Evolutionary conservation across 2,329 filamentous ascomycete genomes (phyloP).

Genomic region (Cercospora citrullina): DNA sequence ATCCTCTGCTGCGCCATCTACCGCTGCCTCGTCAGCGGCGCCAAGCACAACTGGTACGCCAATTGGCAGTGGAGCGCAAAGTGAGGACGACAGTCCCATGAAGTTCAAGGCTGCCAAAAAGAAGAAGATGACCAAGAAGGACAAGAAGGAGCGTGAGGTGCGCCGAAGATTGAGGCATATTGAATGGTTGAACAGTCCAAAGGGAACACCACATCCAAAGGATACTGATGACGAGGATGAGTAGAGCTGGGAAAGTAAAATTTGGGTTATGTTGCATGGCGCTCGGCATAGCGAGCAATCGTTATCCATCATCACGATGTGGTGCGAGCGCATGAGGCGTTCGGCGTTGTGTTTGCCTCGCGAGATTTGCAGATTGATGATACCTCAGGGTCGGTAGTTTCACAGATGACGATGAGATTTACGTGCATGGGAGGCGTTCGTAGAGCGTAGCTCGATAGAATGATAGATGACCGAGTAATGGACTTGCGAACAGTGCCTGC

Average conservation of each 20-base stretch:
- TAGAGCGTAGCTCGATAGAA: conserved; percentile 5
- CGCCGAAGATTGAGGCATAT: conserved; percentile 82
- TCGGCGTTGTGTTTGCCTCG: background rate
- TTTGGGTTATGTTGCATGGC: conserved; percentile 15
- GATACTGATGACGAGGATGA: conserved; percentile 74
- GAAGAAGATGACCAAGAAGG: conserved; percentile 98
- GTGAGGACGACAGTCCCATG: conserved; percentile 79
- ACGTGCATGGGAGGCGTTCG: conserved; percentile 10
- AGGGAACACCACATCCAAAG: conserved; percentile 74
- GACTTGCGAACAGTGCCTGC: background rate
- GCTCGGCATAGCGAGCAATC: conserved; percentile 5
- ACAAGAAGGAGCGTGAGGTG: conserved; percentile 89
- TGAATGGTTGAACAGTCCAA: conserved; percentile 66
- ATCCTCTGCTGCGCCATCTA: conserved; percentile 64
- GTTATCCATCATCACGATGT: conserved; percentile 6
- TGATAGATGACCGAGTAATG: conserved; percentile 4
- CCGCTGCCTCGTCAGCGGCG: conserved; percentile 45
- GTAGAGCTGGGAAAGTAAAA: conserved; percentile 22
- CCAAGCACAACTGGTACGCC: conserved; percentile 38
- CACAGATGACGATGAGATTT: background rate
- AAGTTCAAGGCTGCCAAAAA: conserved; percentile 92
- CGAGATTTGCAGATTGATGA: conserved; percentile 1
- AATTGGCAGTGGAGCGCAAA: conserved; percentile 35
- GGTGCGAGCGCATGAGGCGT: conserved; percentile 8
- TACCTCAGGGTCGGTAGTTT: background rate